These are phyloP conservation scores for sorghum (Sorghum bicolor) DNA, from an alignment of 176 grass and related monocot genomes.

Conservation along the genomic window Sorghum_bicolor_NCBIv3 NC_012872.2:60188501-60189000, in stretches of 20 bases:
- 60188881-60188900: not conserved
- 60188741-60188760: constrained; percentile 69
- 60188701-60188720: constrained; percentile 69
- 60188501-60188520: constrained; percentile 26
- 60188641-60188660: constrained; percentile 80
- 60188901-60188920: too few relatives aligned
- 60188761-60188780: constrained; percentile 52
- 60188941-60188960: not conserved
- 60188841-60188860: not conserved
- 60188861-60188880: not conserved
- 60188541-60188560: constrained; percentile 40
- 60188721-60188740: constrained; percentile 54
- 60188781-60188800: constrained; percentile 46
- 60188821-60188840: not conserved
- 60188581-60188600: constrained; percentile 12
- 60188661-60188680: constrained; percentile 59
- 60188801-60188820: not conserved
- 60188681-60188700: constrained; percentile 74
- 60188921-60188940: too few relatives aligned
- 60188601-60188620: constrained; percentile 44
- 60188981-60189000: too few relatives aligned
- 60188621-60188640: constrained; percentile 46
- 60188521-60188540: constrained; percentile 52
- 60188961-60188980: not conserved
- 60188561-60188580: constrained; percentile 29